Base-by-base conservation (phyloP, 805 yeast genomes). In the Teunomyces funiuensis region DNA sequence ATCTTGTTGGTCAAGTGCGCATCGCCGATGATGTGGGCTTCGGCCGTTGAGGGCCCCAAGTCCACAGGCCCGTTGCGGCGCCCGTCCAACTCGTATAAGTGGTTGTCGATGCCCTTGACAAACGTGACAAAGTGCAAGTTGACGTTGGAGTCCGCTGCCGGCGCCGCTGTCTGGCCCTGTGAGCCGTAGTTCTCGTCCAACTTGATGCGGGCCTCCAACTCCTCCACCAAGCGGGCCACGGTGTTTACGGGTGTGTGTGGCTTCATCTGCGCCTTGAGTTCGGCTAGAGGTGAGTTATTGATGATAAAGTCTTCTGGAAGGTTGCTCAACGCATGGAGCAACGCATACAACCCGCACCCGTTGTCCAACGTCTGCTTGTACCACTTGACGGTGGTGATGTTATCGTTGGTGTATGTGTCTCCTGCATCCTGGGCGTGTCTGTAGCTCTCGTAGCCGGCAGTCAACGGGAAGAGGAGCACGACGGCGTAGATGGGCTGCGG, bases 301-400 rank as follows among this genome's bases (percentile, higher is more conserved):
- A 76, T 62, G 6, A 76, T 60, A 23, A 76, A 59, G 17, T 74
- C 77, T 3, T 53, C 43, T 1, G 81, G 76, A 36, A 78, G 51
- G 49, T 78, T 78, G 23, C 70, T 50, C 27, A 77, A 53, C 1
- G 67, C 47, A 53, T 91, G 97, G 16, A 91, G 65, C 34, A 93
- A 60, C 0, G 96, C 98, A 62, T 85, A 88, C 23, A 95, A 74
- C 4, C 99, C 99, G 66, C 99, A 91, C 0, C 95, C 95, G 58
- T 91, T 91, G 47, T 77, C 79, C 13, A 93, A 79, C 0, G 89
- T 81, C 55, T 91, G 99, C 50, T 79, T 80, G 52, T 82, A 79
- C 97, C 98, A 93, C n/a, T 74, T 49, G 11, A 81, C 68, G 8
- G 61, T 53, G 5, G 53, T 65, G 5, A 57, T 48, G 15, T 52